phyloP scores from a whole-genome alignment of 192 early-diverging fungal genomes.

The Backusella tuberculispora region DNA sequence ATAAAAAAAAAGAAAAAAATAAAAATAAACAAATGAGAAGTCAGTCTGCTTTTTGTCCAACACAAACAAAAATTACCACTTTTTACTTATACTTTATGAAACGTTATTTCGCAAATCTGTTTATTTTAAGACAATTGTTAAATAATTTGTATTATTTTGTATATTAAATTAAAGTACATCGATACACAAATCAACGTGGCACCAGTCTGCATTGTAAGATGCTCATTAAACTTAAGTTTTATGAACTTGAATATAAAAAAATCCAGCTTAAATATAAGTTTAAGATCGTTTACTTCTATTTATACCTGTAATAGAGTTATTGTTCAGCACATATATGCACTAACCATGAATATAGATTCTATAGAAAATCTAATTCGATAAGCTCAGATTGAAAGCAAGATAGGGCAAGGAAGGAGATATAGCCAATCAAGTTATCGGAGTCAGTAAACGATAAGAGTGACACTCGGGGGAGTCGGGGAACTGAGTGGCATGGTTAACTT shows the following conservation, averaged over 20 bases:
- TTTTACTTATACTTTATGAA: too few relatives aligned
- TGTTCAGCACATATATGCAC: background rate
- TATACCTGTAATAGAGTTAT: background rate
- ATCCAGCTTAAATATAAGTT: background rate
- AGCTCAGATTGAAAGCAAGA: constrained; percentile 5
- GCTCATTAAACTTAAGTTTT: background rate
- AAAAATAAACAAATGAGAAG: background rate
- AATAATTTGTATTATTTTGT: background rate
- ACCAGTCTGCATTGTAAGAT: constrained; percentile 16
- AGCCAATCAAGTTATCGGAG: background rate
- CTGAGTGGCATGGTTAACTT: background rate
- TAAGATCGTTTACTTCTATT: background rate
- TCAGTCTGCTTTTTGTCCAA: too few relatives aligned
- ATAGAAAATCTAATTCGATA: constrained; percentile 12
- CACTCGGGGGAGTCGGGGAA: constrained; percentile 14
- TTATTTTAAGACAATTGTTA: background rate
- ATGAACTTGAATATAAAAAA: background rate
- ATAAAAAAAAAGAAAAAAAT: background rate
- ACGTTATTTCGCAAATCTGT: background rate
- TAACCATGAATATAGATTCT: constrained; percentile 8
- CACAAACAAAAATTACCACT: background rate
- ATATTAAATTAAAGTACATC: constrained; percentile 4
- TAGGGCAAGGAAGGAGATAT: background rate
- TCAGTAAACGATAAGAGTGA: constrained; percentile 14
- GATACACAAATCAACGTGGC: constrained; percentile 26